Evolutionary conservation across 2,329 filamentous ascomycete species (phyloP).

Genomic region (Penicillium sp.): DNA sequence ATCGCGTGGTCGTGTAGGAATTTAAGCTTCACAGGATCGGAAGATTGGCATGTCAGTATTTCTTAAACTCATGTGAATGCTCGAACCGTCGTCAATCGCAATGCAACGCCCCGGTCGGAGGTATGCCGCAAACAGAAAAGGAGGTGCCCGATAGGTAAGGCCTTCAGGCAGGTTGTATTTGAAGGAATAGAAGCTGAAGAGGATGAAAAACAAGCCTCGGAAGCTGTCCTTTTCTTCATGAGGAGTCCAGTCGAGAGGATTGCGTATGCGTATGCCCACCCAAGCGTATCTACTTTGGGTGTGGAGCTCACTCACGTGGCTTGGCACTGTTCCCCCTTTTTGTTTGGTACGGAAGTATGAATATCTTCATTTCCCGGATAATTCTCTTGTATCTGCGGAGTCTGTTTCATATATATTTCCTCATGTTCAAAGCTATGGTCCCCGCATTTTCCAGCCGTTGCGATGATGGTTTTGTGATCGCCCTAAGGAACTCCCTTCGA

Average conservation of each 20-base stretch:
- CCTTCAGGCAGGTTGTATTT: background rate
- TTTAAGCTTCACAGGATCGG: constrained; percentile 13
- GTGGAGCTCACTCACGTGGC: constrained; percentile 24
- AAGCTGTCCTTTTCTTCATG: background rate
- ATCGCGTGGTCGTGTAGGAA: constrained; percentile 2
- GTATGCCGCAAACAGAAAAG: constrained; percentile 2
- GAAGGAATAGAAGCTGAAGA: background rate
- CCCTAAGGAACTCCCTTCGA: background rate
- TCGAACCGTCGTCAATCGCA: constrained; percentile 8
- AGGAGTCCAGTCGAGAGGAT: constrained; percentile 4
- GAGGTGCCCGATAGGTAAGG: background rate
- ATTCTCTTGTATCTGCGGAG: background rate
- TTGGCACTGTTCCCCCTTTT: background rate
- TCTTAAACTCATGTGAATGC: constrained; percentile 5
- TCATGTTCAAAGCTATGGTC: background rate
- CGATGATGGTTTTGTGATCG: background rate
- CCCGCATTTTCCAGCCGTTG: background rate
- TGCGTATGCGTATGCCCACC: constrained; percentile 22
- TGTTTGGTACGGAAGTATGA: background rate
- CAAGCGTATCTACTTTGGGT: constrained; percentile 9
- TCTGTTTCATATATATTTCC: background rate
- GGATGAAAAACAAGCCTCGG: background rate
- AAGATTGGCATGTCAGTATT: constrained; percentile 19
- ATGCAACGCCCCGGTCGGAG: constrained; percentile 18
- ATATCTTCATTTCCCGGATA: background rate